Evolutionary conservation across 148 eudicot genomes (phyloP).

Genomic region (Euryodendron excelsum): DNA sequence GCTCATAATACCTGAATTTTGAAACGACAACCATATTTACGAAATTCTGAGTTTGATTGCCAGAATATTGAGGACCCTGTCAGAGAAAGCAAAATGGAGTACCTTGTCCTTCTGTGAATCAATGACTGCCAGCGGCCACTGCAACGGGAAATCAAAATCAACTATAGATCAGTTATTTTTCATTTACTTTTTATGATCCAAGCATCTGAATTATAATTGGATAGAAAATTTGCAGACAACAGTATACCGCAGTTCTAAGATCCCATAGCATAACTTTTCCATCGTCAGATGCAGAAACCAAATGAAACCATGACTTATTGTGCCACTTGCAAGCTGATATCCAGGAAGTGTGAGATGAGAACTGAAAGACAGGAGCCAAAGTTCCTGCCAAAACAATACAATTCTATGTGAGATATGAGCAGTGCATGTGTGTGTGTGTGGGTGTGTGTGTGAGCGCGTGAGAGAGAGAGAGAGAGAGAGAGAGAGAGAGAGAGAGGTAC

Average conservation of each 20-base stretch:
- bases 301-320: conserved; percentile 75
- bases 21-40: not conserved
- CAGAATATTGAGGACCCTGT: not conserved
- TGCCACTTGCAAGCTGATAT: conserved; percentile 95
- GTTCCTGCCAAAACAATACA: conserved; percentile 47
- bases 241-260: conserved; percentile 78
- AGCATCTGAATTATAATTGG: not conserved
- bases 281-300: conserved; percentile 82
- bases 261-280: conserved; percentile 98
- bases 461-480: conserved; percentile 10
- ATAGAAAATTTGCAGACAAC: conserved; percentile 4
- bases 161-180: conserved; percentile 2
- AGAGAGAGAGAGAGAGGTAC: conserved; percentile 9
- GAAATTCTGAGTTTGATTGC: not conserved
- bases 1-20: conserved; percentile 66
- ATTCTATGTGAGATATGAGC: conserved; percentile 16
- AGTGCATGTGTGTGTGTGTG: not conserved
- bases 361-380: conserved; percentile 75
- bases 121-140: conserved; percentile 86
- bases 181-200: not conserved
- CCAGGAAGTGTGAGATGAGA: conserved; percentile 89
- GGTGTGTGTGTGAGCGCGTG: conserved; percentile 9
- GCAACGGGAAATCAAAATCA: conserved; percentile 31
- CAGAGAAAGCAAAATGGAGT: not conserved
- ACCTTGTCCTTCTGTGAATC: conserved; percentile 90